Base-by-base conservation (phyloP, 345 rosid species). In the Balakata baccata region DNA sequence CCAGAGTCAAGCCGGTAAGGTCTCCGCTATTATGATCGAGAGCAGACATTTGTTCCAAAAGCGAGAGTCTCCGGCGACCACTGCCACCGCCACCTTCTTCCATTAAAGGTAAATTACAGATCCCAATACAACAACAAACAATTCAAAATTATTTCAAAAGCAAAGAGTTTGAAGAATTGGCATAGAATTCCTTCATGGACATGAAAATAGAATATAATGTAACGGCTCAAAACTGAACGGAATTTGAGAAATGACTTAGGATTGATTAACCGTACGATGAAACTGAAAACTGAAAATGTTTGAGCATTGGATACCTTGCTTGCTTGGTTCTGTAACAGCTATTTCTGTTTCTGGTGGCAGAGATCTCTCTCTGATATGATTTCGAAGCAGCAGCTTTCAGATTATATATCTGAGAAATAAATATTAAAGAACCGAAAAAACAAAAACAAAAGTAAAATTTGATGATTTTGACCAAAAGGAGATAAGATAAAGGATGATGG, bases 41-140 rank as follows among this genome's bases (percentile, higher is more conserved):
- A 8, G 75, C 71, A 13, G 62, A 63, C 69, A 72, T 62, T 64
- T 63, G 75, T 22, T 76, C 79, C 46, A 62, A 63, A 16, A 76
- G 64, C 14, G 74, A 20, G 17, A 43, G 23, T 18, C 70, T 63
- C 57, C 69, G 54, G 46, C 69, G 62, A 39, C 23, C 45, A 5
- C 58, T 34, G 7, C 46, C 69, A 43, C 37, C 68, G 29, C 53
- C 43, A 12, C 68, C 49, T 12, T 38, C 74, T 69, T 75, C 79
- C 79, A 75, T 75, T 14, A 22, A 25, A 54, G 13, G 68, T 5
- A 5, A 66, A 56, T 11, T 16, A 29, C 37, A 39, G 25, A 56
- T 20, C n/a, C 49, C 3, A 46, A 54, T 5, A 18, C 18, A 18
- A 37, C 11, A 58, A 6, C 5, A 16, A 52, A 23, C n/a, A 1